Evolutionary conservation across 306 rosid genomes (phyloP), one percentile per base, ranked within the genome.

Genomic region (Dalbergia cultrata): DNA sequence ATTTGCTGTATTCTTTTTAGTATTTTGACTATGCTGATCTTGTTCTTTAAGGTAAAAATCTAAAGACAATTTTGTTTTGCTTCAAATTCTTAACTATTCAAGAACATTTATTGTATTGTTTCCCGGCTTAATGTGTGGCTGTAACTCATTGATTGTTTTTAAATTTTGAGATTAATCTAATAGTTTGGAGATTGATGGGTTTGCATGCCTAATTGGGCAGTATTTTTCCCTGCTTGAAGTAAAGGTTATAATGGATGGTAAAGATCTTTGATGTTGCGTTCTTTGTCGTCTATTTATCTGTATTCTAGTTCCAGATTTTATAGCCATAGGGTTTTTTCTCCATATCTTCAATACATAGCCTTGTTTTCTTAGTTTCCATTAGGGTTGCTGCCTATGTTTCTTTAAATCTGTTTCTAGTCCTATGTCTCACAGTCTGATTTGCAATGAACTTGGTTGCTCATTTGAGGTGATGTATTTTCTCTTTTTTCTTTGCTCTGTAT

Each of bases 61-160:
- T 14, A 50, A 50, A 14, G 18, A 50, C 17, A 50, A 5, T 50
- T 50, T 4, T 54, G 22, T 53, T n/a, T 53, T 8, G 9, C 59
- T 45, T 45, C 13, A 43, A 11, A 67, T 66, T 41, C n/a, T 66
- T 67, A 44, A 67, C 37, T 43, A 67, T 19, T 19, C 56, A 47
- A 69, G 13, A 47, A 47, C 12, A 22, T 5, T 26, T 10, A 13
- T 47, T 69, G 13, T 49, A 21, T 47, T 33, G 44, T 62, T 5
- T 62, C 35, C 44, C 44, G 33, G 44, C 9, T 33, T 33, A 33
- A 13, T 33, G 41, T 34, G 34, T 62, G 44, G 19, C 44, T 17
- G 3, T 33, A 33, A 31, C 13, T 62, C 39, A 9, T 62, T 4
- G n/a, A 62, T 31, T 8, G 2, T 59, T 21, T 59, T 10, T 21